Percentiles rank a stretch among this genome's conserved stretches.
Conservation (phyloP, 2,329 filamentous ascomycete species). For the Bipolaris zeicola region DNA sequence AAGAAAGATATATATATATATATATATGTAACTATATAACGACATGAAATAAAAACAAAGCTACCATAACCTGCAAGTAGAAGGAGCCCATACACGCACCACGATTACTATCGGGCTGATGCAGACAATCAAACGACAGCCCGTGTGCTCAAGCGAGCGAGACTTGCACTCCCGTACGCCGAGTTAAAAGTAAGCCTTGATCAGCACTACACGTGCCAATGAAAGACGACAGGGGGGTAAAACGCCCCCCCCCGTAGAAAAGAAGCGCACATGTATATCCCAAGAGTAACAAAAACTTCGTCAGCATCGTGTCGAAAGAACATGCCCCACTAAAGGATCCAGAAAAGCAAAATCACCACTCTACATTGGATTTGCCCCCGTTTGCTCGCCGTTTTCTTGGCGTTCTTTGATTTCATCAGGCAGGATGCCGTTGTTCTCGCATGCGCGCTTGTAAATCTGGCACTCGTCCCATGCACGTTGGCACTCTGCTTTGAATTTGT, state of each 20-base stretch:
- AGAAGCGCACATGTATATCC: constrained; percentile 9
- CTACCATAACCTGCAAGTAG: constrained; percentile 14
- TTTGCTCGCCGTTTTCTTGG: constrained; percentile 46
- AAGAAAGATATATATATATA: not conserved
- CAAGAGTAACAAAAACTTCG: constrained; percentile 13
- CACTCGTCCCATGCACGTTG: constrained; percentile 78
- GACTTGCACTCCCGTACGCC: constrained; percentile 30
- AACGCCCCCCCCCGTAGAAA: not conserved
- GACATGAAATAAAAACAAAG: constrained; percentile 13
- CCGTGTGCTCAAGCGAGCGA: constrained; percentile 28
- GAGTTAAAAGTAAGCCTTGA: constrained; percentile 11
- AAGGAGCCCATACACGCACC: constrained; percentile 17
- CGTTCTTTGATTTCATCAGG: constrained; percentile 50
- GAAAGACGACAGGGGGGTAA: constrained; percentile 3
- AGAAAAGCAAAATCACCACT: not conserved
- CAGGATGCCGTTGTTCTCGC: constrained; percentile 48
- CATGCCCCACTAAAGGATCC: not conserved
- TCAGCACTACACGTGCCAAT: constrained; percentile 8
- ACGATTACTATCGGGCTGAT: constrained; percentile 19
- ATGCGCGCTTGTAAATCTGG: constrained; percentile 72
- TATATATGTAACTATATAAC: not conserved
- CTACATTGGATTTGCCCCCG: constrained; percentile 39
- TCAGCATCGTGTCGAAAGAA: constrained; percentile 8
- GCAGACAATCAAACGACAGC: constrained; percentile 17
- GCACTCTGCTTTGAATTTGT: constrained; percentile 82